These are phyloP conservation scores for Cutaneotrichosporon sp. DNA, from an alignment of 1,284 basidiomycete genomes.

Conservation along the genomic window DNA sequence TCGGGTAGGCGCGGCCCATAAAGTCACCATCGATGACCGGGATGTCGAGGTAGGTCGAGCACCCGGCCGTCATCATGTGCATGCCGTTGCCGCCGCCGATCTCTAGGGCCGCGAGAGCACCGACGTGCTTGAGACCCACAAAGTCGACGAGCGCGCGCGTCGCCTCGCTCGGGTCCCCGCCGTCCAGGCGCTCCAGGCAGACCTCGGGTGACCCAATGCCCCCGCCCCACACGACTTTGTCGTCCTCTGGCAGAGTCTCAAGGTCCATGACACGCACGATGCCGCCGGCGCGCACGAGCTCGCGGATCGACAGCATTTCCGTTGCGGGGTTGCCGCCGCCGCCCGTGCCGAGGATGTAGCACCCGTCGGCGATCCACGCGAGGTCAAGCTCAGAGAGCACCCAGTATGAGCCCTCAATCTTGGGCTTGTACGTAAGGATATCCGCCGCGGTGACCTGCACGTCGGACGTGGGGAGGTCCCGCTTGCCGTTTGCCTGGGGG, in stretches of 20 bases:
- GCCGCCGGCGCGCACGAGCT: constrained; percentile 36
- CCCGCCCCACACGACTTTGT: constrained; percentile 41
- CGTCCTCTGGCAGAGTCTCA: constrained; percentile 18
- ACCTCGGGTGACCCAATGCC: constrained; percentile 61
- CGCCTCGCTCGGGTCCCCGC: constrained; percentile 20
- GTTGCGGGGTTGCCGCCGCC: constrained; percentile 41
- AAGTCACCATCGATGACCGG: constrained; percentile 59
- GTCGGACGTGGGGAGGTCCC: constrained; percentile 11
- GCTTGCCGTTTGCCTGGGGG: constrained; percentile 15
- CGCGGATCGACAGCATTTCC: constrained; percentile 31
- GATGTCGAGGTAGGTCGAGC: constrained; percentile 37
- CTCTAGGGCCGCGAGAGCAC: constrained; percentile 30
- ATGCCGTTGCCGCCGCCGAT: constrained; percentile 64
- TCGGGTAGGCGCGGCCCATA: constrained; percentile 35
- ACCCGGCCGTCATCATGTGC: constrained; percentile 58
- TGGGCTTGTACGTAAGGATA: constrained; percentile 35
- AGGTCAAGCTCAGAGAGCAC: constrained; percentile 41
- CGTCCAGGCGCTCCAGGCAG: constrained; percentile 29
- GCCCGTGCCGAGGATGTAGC: constrained; percentile 46
- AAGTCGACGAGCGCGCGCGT: constrained; percentile 24
- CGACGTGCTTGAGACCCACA: constrained; percentile 20
- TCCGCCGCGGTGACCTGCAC: constrained; percentile 12
- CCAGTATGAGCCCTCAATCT: constrained; percentile 35
- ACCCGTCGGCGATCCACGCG: constrained; percentile 44
- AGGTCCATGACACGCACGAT: constrained; percentile 40